Evolutionary conservation across 345 rosid species (phyloP).

Genomic region (Gossypium anomalum): DNA sequence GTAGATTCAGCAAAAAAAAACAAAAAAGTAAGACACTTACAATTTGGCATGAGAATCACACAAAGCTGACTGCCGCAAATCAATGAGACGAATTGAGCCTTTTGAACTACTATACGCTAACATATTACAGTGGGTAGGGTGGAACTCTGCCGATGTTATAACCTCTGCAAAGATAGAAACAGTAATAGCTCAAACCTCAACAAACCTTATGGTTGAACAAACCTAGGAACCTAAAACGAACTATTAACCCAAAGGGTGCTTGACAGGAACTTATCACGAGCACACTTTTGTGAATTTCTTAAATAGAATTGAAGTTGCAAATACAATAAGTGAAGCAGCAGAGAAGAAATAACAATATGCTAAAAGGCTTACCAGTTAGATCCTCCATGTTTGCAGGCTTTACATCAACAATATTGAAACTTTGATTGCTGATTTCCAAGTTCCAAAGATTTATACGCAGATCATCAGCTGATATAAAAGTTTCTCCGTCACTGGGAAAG

Average conservation of each 20-base stretch:
- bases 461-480: constrained; percentile 69
- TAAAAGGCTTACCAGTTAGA: constrained; percentile 48
- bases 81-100: constrained; percentile 95
- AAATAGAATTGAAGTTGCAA: neutral
- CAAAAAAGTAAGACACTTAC: constrained; percentile 37
- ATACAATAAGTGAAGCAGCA: neutral
- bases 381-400: constrained; percentile 76
- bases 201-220: neutral
- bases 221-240: constrained; percentile 8
- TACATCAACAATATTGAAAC: constrained; percentile 63
- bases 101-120: constrained; percentile 99
- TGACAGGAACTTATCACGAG: neutral
- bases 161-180: constrained; percentile 67
- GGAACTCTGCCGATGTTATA: constrained; percentile 98
- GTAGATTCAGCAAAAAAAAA: neutral
- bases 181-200: constrained; percentile 2
- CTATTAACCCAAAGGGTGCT: neutral
- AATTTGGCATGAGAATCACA: constrained; percentile 91
- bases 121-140: constrained; percentile 87
- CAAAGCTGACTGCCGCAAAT: constrained; percentile 95
- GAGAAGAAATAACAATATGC: neutral
- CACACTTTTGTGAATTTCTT: neutral
- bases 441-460: constrained; percentile 70
- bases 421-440: constrained; percentile 65
- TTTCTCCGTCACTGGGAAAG: constrained; percentile 56